Evolutionary conservation across 1,139 yeast genomes (phyloP), one percentile per base, ranked within the genome.

Genomic region (Kodamaea arcana): DNA sequence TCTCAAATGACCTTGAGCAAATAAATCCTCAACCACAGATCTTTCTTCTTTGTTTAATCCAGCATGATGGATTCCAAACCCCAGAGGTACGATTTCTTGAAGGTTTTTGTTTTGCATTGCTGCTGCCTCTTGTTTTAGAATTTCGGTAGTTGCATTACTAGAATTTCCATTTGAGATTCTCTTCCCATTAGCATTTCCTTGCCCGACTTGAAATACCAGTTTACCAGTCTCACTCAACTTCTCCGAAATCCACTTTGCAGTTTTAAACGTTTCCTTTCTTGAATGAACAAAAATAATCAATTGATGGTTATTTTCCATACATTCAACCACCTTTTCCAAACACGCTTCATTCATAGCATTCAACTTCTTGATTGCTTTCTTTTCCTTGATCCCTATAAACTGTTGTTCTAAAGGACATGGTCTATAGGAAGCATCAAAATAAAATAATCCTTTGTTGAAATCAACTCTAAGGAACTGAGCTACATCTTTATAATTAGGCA

Each of bases 41-140:
- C 98, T 72, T 52, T 88, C 97, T 4, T 67, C 69, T 43, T 80
- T 75, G 18, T 77, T 65, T 46, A 92, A 68, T 21, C 98, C 98
- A 24, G 98, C 98, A 69, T 92, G 97, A 62, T 92, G 98, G 33
- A 88, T 76, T 4, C 95, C 97, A 51, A 90, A 76, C 0, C 97
- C 97, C 28, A 71, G 63, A 0, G 81, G 79, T 1, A 87, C 51
- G 4, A 87, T 60, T 17, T 75, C 80, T 38, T 76, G 71, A 29
- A 88, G 54, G n/a, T 74, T 77, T 15, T 66, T 54, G 48, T 78
- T 79, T 16, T 65, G 62, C 42, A 78, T 74, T 13, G 62, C 58
- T 30, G 75, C 83, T 1, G 85, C 68, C 54, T 86, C 95, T 36
- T 73, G 70, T 25, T 63, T 65, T 35, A 88, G 60, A 29, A 84